phyloP scores from a whole-genome alignment of 208 protist species.

The Herpetomonas muscarum region DNA sequence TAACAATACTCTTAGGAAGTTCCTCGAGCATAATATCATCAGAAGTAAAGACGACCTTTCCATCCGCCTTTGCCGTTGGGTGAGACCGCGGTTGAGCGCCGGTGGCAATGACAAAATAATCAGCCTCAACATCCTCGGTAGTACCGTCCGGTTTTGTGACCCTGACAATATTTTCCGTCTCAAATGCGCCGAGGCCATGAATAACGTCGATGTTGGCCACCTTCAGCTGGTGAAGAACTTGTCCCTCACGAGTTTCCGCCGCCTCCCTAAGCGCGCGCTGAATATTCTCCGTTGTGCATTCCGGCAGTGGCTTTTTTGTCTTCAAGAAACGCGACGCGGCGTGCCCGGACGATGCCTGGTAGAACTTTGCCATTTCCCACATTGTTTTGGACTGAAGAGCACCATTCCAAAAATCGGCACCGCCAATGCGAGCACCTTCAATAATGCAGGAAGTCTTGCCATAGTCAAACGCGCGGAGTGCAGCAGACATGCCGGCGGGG shows the following conservation, averaged over 20 bases:
- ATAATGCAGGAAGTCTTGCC: constrained; percentile 79
- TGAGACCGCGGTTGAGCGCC: constrained; percentile 78
- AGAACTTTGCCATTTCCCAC: constrained; percentile 90
- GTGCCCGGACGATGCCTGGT: constrained; percentile 40
- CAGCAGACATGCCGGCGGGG: constrained; percentile 76
- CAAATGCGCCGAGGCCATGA: constrained; percentile 44
- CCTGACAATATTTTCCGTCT: constrained; percentile 36
- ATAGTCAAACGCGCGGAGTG: constrained; percentile 71
- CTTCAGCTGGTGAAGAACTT: constrained; percentile 62
- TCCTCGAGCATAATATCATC: constrained; percentile 86
- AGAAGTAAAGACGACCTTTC: constrained; percentile 81
- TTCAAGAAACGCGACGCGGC: constrained; percentile 58
- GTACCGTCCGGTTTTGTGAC: constrained; percentile 34
- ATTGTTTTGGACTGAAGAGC: constrained; percentile 87
- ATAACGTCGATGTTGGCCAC: constrained; percentile 47
- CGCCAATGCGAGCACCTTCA: constrained; percentile 70
- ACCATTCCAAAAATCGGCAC: constrained; percentile 89
- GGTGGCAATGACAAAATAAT: constrained; percentile 88
- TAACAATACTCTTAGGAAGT: constrained; percentile 85
- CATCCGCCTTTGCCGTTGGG: constrained; percentile 62
- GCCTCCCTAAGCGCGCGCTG: constrained; percentile 47
- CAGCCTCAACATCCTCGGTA: constrained; percentile 50
- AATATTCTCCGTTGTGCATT: constrained; percentile 56
- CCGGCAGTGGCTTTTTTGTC: constrained; percentile 34
- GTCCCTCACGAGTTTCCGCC: constrained; percentile 59